phyloP scores from a whole-genome alignment of 1,284 basidiomycete genomes.

The Thelephora terrestris region DNA sequence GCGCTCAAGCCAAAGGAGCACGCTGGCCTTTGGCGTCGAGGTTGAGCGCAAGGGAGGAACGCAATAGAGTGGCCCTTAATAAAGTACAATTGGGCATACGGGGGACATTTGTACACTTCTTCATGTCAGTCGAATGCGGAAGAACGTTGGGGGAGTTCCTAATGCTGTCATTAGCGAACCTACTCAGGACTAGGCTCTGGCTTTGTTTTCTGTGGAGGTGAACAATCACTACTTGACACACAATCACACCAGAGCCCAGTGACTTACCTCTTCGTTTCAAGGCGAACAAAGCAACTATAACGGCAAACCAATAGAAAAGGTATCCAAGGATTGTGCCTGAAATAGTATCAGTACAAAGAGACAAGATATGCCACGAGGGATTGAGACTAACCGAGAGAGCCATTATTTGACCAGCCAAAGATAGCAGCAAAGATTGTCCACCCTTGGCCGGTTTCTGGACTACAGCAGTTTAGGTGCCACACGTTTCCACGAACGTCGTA shows the following conservation, averaged over 20 bases:
- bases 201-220: neutral
- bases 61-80: too few species aligned
- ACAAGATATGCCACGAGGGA: constrained; percentile 10
- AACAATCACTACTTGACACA: neutral
- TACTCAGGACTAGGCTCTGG: neutral
- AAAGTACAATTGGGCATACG: too few species aligned
- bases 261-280: constrained; percentile 22
- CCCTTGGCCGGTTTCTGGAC: constrained; percentile 51
- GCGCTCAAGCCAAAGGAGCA: too few species aligned
- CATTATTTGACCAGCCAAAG: constrained; percentile 71
- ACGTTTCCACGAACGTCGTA: constrained; percentile 74
- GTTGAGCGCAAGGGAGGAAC: too few species aligned
- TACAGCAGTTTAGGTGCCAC: constrained; percentile 83
- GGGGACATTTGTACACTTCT: too few species aligned
- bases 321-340: constrained; percentile 21
- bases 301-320: constrained; percentile 25
- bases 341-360: neutral
- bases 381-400: constrained; percentile 28
- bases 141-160: too few species aligned
- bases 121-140: too few species aligned
- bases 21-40: too few species aligned
- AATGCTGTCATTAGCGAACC: too few species aligned
- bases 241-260: neutral
- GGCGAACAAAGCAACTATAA: constrained; percentile 17
- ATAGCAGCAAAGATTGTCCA: constrained; percentile 72